Conservation (phyloP, 1,284 basidiomycete species). For the Coniferiporia weirii region DNA sequence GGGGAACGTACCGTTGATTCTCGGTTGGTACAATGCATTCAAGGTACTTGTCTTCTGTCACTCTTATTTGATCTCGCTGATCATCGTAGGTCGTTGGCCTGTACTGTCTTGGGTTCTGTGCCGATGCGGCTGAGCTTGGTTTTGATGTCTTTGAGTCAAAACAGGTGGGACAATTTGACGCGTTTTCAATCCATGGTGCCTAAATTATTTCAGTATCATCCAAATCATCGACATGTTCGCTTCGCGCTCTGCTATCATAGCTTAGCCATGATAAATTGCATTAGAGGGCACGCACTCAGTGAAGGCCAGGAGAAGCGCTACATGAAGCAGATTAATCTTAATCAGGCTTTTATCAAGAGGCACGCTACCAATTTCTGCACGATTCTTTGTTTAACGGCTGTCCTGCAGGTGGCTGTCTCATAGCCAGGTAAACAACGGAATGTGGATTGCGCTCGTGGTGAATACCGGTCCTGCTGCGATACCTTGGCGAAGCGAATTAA, state of each 20-base stretch:
- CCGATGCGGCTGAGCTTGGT: slow-evolving; percentile 56
- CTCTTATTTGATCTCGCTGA: not conserved
- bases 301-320: slow-evolving; percentile 38
- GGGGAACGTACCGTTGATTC: slow-evolving; percentile 44
- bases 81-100: slow-evolving; percentile 46
- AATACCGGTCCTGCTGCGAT: slow-evolving; percentile 23
- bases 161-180: not conserved
- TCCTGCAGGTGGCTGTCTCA: slow-evolving; percentile 55
- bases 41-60: slow-evolving; percentile 36
- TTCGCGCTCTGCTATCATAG: slow-evolving; percentile 65
- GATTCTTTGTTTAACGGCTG: slow-evolving; percentile 6
- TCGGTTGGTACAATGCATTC: slow-evolving; percentile 66
- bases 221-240: slow-evolving; percentile 63
- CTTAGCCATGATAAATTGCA: slow-evolving; percentile 52
- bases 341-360: slow-evolving; percentile 57
- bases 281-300: slow-evolving; percentile 41
- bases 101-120: slow-evolving; percentile 52
- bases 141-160: slow-evolving; percentile 52
- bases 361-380: slow-evolving; percentile 25
- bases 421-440: slow-evolving; percentile 59
- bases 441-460: slow-evolving; percentile 64
- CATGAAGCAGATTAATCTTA: slow-evolving; percentile 49
- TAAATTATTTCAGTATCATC: slow-evolving; percentile 40
- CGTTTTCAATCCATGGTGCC: not conserved
- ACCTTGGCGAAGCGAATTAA: not conserved